Conservation (phyloP, 108 stramenopile species). For the Licmophora abbreviata region DNA sequence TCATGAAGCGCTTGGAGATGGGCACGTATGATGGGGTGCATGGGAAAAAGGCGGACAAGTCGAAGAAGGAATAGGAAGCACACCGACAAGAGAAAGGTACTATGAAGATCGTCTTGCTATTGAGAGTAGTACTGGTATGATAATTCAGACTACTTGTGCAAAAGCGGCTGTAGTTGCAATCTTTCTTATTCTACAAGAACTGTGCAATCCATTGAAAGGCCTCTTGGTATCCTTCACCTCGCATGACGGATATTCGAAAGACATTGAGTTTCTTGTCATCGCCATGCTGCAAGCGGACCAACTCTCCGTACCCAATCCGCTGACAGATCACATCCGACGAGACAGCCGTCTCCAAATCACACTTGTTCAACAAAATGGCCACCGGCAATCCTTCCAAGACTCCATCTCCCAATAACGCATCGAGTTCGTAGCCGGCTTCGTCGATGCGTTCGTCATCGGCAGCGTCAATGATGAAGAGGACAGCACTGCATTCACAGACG, state of each 20-base stretch:
- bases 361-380: constrained; percentile 55
- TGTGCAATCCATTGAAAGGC: constrained; percentile 52
- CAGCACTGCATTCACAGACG: constrained; percentile 29
- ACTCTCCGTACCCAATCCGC: constrained; percentile 23
- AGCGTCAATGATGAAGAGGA: constrained; percentile 52
- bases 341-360: constrained; percentile 33
- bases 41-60: too few species aligned
- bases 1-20: too few species aligned
- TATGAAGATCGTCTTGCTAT: too few species aligned
- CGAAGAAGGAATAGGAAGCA: too few species aligned
- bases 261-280: constrained; percentile 22
- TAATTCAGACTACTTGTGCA: too few species aligned
- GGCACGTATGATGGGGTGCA: too few species aligned
- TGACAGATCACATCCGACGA: constrained; percentile 28
- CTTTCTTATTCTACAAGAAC: constrained; percentile 19
- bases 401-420: constrained; percentile 38
- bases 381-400: constrained; percentile 28
- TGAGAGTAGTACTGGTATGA: too few species aligned
- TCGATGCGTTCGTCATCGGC: constrained; percentile 40
- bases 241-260: constrained; percentile 54
- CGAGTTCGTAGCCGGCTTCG: constrained; percentile 49
- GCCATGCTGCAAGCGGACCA: constrained; percentile 22
- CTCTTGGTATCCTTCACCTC: constrained; percentile 53
- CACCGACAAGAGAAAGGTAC: too few species aligned
- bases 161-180: neutral